Evolutionary conservation across 202 grass and related monocot species (phyloP).

Genomic region (Tripidium arundinaceum): DNA sequence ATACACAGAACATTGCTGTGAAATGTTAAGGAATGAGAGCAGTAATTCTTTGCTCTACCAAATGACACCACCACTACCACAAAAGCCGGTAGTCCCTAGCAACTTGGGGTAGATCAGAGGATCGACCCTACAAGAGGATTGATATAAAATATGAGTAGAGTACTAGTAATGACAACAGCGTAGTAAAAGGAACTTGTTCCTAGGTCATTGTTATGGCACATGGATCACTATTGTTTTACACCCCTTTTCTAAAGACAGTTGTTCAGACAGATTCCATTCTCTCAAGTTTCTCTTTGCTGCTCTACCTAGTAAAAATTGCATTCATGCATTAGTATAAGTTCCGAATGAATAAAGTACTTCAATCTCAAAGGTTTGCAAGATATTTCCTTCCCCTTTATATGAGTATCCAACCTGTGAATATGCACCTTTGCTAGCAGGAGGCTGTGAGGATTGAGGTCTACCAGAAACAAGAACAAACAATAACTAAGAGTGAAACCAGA

Average conservation of each 20-base stretch:
- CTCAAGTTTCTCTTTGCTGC: not conserved
- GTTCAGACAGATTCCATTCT: not conserved
- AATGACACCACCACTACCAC: not conserved
- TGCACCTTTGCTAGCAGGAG: slow-evolving; percentile 75
- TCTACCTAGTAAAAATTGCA: slow-evolving; percentile 4
- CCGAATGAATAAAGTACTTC: slow-evolving; percentile 4
- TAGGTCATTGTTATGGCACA: not conserved
- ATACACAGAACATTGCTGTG: not conserved
- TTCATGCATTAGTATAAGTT: not conserved
- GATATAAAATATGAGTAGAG: not conserved
- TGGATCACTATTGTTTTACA: not conserved
- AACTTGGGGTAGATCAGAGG: not conserved
- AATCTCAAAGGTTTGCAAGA: not conserved
- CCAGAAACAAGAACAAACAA: slow-evolving; percentile 14
- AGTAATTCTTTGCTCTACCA: not conserved
- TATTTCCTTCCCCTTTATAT: slow-evolving; percentile 69
- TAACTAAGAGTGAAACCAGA: not conserved
- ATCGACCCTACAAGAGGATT: not conserved
- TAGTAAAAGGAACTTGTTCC: not conserved
- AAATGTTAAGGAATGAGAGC: not conserved
- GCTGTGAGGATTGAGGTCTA: slow-evolving; percentile 67
- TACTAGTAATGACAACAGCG: not conserved
- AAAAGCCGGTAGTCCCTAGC: not conserved
- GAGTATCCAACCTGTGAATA: slow-evolving; percentile 97
- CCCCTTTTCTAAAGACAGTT: not conserved